A percentile compares a stretch with the other conserved stretches of the same genome.
Conservation (phyloP, 2,329 filamentous ascomycete genomes). For the Cladosporium sp. region DNA sequence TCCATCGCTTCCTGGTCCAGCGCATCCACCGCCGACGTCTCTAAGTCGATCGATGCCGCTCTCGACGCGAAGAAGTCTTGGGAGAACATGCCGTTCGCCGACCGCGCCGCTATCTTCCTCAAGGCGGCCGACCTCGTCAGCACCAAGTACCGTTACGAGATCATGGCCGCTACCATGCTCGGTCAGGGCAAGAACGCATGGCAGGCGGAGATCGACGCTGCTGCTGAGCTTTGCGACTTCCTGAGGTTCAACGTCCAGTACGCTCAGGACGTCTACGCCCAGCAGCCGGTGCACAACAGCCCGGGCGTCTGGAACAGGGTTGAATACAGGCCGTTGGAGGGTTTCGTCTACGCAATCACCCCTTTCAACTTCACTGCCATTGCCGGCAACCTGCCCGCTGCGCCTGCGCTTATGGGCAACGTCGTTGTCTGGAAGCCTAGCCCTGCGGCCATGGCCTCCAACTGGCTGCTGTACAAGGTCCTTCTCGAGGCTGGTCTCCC, state of each 20-base stretch:
- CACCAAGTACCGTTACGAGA: constrained; percentile 88
- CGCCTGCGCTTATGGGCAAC: constrained; percentile 83
- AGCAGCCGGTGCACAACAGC: constrained; percentile 78
- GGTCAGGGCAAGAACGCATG: constrained; percentile 97
- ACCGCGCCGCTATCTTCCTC: constrained; percentile 86
- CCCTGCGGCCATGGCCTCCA: constrained; percentile 75
- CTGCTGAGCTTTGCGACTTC: constrained; percentile 87
- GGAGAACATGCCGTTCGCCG: constrained; percentile 83
- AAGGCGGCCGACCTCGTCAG: constrained; percentile 88
- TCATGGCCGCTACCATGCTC: constrained; percentile 92
- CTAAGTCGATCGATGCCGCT: constrained; percentile 73
- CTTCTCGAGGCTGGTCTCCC: constrained; percentile 88
- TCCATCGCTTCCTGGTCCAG: constrained; percentile 80
- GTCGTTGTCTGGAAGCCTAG: constrained; percentile 95
- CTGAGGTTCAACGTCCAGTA: constrained; percentile 85
- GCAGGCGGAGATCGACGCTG: constrained; percentile 95
- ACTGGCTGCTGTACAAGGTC: constrained; percentile 84
- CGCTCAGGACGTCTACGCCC: constrained; percentile 79
- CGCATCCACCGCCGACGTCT: constrained; percentile 70
- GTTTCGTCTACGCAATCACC: constrained; percentile 87
- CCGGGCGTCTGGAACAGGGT: constrained; percentile 84
- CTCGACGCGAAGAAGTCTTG: constrained; percentile 79
- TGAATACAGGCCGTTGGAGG: constrained; percentile 83
- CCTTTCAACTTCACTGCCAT: constrained; percentile 98
- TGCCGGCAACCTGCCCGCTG: constrained; percentile 74